phyloP scores from a whole-genome alignment of 305 asterid genomes.

The Andrographis paniculata region DNA sequence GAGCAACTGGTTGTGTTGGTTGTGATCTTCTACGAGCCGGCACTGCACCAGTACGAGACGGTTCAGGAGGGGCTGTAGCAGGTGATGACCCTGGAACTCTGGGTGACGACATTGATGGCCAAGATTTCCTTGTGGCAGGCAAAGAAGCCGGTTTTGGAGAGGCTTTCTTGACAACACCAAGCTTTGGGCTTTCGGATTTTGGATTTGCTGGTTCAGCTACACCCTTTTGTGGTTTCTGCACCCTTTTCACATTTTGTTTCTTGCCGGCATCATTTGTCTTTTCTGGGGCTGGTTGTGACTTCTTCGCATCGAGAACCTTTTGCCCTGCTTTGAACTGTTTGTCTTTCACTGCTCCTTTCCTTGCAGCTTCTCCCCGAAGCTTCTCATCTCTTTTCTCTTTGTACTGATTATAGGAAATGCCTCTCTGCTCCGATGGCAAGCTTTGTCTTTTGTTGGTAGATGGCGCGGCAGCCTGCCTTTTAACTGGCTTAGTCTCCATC shows the following conservation, averaged over 20 bases:
- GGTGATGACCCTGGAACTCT: slow-evolving; percentile 61
- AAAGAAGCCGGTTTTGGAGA: slow-evolving; percentile 46
- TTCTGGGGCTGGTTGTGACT: slow-evolving; percentile 34
- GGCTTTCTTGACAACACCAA: slow-evolving; percentile 42
- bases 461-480: slow-evolving; percentile 31
- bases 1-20: slow-evolving; percentile 44
- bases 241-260: slow-evolving; percentile 37
- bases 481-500: slow-evolving; percentile 82
- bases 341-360: slow-evolving; percentile 45
- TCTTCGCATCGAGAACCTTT: slow-evolving; percentile 45
- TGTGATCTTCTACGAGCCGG: slow-evolving; percentile 59
- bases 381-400: slow-evolving; percentile 74
- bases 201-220: slow-evolving; percentile 39
- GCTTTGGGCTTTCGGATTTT: slow-evolving; percentile 45
- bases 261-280: slow-evolving; percentile 40
- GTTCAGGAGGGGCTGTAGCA: slow-evolving; percentile 38
- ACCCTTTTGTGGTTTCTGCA: slow-evolving; percentile 48
- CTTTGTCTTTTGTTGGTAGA: slow-evolving; percentile 46
- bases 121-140: slow-evolving; percentile 76
- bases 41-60: slow-evolving; percentile 32
- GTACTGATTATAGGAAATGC: slow-evolving; percentile 55
- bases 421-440: slow-evolving; percentile 46
- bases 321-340: slow-evolving; percentile 40
- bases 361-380: slow-evolving; percentile 48
- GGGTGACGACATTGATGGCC: slow-evolving; percentile 69